phyloP scores from a whole-genome alignment of 2,329 filamentous ascomycete genomes.

The Parastagonospora nodorum region DNA sequence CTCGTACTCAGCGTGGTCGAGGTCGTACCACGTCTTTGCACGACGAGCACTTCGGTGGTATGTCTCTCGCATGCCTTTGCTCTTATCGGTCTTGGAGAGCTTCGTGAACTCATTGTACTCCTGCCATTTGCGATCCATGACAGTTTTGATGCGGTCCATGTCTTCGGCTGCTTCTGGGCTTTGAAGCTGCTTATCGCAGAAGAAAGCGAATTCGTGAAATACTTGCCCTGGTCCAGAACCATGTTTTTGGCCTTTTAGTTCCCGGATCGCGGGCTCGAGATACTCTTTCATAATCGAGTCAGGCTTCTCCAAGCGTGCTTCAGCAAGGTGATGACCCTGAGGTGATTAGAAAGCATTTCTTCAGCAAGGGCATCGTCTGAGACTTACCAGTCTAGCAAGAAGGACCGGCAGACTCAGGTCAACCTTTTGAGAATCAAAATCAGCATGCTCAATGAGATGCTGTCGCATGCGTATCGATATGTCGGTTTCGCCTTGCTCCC shows the following conservation, averaged over 20 bases:
- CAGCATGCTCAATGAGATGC: slow-evolving; percentile 56
- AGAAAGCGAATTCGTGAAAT: slow-evolving; percentile 91
- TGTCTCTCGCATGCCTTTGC: slow-evolving; percentile 54
- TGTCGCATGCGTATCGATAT: slow-evolving; percentile 89
- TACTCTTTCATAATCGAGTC: slow-evolving; percentile 88
- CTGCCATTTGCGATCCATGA: slow-evolving; percentile 78
- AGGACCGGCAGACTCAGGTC: slow-evolving; percentile 63
- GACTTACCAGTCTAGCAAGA: slow-evolving; percentile 73
- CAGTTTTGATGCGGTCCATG: slow-evolving; percentile 75
- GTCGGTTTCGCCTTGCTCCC: slow-evolving; percentile 90
- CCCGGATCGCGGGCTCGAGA: slow-evolving; percentile 79
- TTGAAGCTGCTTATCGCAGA: slow-evolving; percentile 93
- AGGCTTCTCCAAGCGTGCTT: slow-evolving; percentile 88
- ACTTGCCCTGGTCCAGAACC: slow-evolving; percentile 82
- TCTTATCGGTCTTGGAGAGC: slow-evolving; percentile 57
- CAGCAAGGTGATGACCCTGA: slow-evolving; percentile 81
- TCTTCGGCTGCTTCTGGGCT: slow-evolving; percentile 86
- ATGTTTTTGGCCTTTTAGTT: slow-evolving; percentile 70
- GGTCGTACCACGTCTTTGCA: slow-evolving; percentile 85
- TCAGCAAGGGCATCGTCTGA: not conserved
- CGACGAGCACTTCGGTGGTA: slow-evolving; percentile 66
- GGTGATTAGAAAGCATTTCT: slow-evolving; percentile 12
- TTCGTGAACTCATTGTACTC: slow-evolving; percentile 77
- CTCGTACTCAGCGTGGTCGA: slow-evolving; percentile 86
- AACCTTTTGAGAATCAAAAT: slow-evolving; percentile 36